Conservation (phyloP, 2,329 filamentous ascomycete species). For the Colletotrichum coccodes region DNA sequence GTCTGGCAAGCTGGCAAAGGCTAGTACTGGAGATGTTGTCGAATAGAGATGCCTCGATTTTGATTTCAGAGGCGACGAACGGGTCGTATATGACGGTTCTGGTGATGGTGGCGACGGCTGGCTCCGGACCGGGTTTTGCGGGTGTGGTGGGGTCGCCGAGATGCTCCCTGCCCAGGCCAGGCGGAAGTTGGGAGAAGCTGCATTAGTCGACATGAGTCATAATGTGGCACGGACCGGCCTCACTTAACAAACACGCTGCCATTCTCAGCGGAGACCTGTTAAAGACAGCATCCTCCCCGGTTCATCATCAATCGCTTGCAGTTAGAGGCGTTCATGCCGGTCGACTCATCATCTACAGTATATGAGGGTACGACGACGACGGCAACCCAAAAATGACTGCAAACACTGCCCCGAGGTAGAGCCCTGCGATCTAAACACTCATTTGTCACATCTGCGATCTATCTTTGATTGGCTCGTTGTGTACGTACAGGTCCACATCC, state of each 20-base stretch:
- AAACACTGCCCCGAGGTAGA: not conserved
- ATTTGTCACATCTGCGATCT: not conserved
- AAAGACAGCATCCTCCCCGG: not conserved
- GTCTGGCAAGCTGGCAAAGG: constrained; percentile 6
- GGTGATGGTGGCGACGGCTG: constrained; percentile 2
- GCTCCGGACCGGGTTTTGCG: constrained; percentile 2
- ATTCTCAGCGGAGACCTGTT: not conserved
- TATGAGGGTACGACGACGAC: not conserved
- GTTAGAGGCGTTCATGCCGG: not conserved
- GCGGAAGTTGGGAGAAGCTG: not conserved
- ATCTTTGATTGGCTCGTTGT: no score
- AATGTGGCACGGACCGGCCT: not conserved
- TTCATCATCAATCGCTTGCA: not conserved
- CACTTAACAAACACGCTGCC: not conserved
- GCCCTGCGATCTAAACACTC: not conserved
- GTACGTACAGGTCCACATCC: no score
- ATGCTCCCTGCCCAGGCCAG: not conserved
- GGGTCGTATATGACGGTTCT: constrained; percentile 13
- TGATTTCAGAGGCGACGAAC: not conserved
- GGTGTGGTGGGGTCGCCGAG: constrained; percentile 20
- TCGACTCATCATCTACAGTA: constrained; percentile 18
- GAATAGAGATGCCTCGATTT: not conserved
- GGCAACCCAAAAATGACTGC: not conserved
- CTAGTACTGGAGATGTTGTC: constrained; percentile 1
- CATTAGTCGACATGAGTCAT: constrained; percentile 29